Percentiles rank a stretch among this genome's conserved stretches.
phyloP scores from a whole-genome alignment of 2,329 filamentous ascomycete species.

The Nemania sp. region DNA sequence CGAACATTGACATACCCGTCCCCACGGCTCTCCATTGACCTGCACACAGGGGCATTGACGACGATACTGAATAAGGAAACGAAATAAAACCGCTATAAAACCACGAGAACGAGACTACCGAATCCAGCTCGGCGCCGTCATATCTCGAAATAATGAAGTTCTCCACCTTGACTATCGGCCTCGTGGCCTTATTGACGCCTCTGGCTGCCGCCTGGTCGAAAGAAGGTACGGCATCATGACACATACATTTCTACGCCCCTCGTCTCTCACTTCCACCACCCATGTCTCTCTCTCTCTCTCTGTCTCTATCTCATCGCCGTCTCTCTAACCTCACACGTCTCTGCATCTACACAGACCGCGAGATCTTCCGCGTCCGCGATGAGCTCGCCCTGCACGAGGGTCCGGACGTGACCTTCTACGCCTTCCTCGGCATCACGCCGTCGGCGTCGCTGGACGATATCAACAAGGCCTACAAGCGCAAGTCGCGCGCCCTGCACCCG shows the following conservation, averaged over 20 bases:
- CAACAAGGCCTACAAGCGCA: slow-evolving; percentile 91
- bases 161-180: slow-evolving; percentile 67
- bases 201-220: slow-evolving; percentile 81
- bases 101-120: background rate
- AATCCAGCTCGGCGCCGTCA: slow-evolving; percentile 29
- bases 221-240: slow-evolving; percentile 67
- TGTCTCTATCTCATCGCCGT: background rate
- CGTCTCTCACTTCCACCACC: background rate
- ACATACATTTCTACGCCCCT: too few relatives aligned
- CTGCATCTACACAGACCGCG: slow-evolving; percentile 72
- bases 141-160: slow-evolving; percentile 77
- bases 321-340: slow-evolving; percentile 1
- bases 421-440: slow-evolving; percentile 79
- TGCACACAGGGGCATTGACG: background rate
- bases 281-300: background rate
- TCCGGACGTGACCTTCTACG: slow-evolving; percentile 84
- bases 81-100: background rate
- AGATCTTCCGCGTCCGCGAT: slow-evolving; percentile 95
- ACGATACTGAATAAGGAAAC: background rate
- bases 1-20: background rate
- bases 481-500: slow-evolving; percentile 80
- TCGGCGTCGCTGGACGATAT: slow-evolving; percentile 83
- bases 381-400: slow-evolving; percentile 81
- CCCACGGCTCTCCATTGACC: too few relatives aligned
- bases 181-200: slow-evolving; percentile 69